Base-by-base conservation (phyloP, 1,284 basidiomycete genomes). In the Polyporus tsugae region DNA sequence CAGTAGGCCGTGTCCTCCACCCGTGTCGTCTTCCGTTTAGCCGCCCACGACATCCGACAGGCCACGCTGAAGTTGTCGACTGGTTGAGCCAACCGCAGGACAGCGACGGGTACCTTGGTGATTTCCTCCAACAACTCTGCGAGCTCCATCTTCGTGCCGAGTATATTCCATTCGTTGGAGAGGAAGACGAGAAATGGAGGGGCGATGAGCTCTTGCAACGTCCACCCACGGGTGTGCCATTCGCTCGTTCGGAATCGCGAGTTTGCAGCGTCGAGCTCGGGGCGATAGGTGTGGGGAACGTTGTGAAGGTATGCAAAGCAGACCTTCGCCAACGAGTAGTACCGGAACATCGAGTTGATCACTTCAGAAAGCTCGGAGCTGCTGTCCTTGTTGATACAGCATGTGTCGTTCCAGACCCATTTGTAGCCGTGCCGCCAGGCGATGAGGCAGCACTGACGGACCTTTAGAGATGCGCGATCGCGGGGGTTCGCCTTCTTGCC, bases 341-440 rank as follows among this genome's bases (percentile, higher is more conserved):
- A 68, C 11, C 22, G 49, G 62, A 61, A 68, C 66, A 68, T 68
- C n/a, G 67, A 62, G 60, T 68, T 68, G 60, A 68, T 68, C 22
- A 63, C 67, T 55, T 68, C 67, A 9, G 66, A 61, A 3, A 68
- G 59, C 38, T 68, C 66, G 10, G 63, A 9, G 39, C 67, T 65
- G 60, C 63, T 68, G 33, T 53, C 62, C 46, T 67, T 68, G 63
- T 68, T 60, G 53, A 68, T 64, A 52, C 63, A 68, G 42, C 67
- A 64, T 35, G 67, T 64, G 19, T 68, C 67, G 42, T 57, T 33
- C 67, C 67, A 68, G n/a, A 57, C 42, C 63, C 63, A 65, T n/a
- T 41, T 19, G 53, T 41, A 62, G 15, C 67, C 67, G 19, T 65
- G 49, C 4, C 19, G 49, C 60, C 29, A 53, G 3, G 67, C 63